Evolutionary conservation across 2,329 filamentous ascomycete species (phyloP).

Genomic region (Colletotrichum tropicale): DNA sequence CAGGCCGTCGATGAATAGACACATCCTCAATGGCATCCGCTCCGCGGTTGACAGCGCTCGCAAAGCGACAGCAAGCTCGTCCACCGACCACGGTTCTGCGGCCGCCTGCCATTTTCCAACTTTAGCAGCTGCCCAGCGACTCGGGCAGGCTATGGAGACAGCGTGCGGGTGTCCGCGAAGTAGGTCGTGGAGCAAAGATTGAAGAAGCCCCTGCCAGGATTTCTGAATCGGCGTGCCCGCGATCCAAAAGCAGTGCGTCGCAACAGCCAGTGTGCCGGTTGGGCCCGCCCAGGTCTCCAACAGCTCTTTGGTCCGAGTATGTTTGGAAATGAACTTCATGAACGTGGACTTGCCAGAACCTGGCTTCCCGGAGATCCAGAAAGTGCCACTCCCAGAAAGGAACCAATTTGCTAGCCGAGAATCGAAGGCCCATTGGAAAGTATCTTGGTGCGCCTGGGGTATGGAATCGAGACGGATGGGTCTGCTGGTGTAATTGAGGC

Average conservation of each 20-base stretch:
- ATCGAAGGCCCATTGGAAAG: neutral
- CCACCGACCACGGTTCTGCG: neutral
- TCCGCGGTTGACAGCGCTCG: neutral
- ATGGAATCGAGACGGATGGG: neutral
- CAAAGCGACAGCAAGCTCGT: neutral
- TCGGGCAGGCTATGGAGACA: neutral
- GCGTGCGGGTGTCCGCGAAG: neutral
- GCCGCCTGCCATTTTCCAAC: neutral
- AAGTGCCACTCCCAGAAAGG: neutral
- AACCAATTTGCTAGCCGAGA: neutral
- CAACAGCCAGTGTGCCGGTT: neutral
- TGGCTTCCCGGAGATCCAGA: neutral
- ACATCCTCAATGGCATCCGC: neutral
- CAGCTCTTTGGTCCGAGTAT: neutral
- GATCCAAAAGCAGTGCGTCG: neutral
- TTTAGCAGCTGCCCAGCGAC: neutral
- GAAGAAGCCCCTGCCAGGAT: neutral
- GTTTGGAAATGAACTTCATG: neutral
- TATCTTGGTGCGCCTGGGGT: neutral
- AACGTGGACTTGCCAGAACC: neutral
- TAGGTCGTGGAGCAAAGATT: neutral
- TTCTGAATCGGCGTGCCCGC: neutral
- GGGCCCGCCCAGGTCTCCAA: accelerated
- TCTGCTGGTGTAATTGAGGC: neutral
- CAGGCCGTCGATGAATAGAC: neutral